These are phyloP conservation scores for Patellaria atrata DNA, from an alignment of 495 filamentous ascomycete genomes.

Conservation along the genomic window DNA sequence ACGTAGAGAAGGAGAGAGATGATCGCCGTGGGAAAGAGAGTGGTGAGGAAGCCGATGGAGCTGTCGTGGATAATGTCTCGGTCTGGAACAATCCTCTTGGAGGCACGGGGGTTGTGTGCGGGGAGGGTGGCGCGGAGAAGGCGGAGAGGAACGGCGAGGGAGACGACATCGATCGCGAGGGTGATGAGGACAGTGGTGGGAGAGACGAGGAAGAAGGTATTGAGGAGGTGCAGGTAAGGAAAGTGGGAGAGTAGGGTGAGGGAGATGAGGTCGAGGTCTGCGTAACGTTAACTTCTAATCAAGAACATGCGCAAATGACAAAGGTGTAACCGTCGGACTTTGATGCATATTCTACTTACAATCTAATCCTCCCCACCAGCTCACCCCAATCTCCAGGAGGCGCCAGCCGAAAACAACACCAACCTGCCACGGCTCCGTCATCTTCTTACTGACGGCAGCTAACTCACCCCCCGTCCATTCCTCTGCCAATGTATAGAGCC, in stretches of 20 bases:
- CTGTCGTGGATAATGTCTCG: slow-evolving; percentile 54
- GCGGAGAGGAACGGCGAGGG: slow-evolving; percentile 54
- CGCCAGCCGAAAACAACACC: slow-evolving; percentile 48
- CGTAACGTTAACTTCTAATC: not conserved
- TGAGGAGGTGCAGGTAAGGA: slow-evolving; percentile 55
- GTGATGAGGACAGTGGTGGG: slow-evolving; percentile 40
- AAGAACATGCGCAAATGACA: not conserved
- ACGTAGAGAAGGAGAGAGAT: slow-evolving; percentile 52
- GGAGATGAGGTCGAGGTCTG: slow-evolving; percentile 53
- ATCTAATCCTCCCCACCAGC: slow-evolving; percentile 59
- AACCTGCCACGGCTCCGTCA: slow-evolving; percentile 48
- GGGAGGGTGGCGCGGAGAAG: slow-evolving; percentile 50
- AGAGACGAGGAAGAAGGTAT: slow-evolving; percentile 56
- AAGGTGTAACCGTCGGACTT: not conserved
- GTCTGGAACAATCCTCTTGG: slow-evolving; percentile 38
- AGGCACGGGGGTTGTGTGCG: slow-evolving; percentile 41
- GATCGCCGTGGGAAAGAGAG: slow-evolving; percentile 48
- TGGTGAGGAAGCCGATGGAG: slow-evolving; percentile 45
- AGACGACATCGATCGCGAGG: slow-evolving; percentile 48
- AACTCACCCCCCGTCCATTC: slow-evolving; percentile 42
- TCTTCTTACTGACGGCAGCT: slow-evolving; percentile 41
- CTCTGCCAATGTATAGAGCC: slow-evolving; percentile 41
- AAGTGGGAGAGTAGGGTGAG: slow-evolving; percentile 55
- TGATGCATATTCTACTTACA: slow-evolving; percentile 31
- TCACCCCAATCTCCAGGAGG: slow-evolving; percentile 50